Evolutionary conservation across 108 stramenopile genomes (phyloP), one percentile per base, ranked within the genome.

Genomic region (Cyclotella sp.): DNA sequence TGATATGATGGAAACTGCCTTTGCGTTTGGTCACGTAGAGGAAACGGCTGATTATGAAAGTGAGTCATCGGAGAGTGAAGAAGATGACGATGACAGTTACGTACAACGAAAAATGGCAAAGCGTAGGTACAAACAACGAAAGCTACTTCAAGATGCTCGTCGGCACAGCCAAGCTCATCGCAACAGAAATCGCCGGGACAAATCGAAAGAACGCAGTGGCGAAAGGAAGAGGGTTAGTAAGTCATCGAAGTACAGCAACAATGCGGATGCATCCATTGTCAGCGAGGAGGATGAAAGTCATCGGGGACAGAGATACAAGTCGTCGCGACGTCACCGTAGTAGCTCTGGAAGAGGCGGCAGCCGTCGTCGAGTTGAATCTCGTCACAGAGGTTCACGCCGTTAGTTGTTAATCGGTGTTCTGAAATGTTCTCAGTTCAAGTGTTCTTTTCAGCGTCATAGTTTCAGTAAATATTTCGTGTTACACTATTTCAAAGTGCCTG

Each of bases 1-100:
- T 3, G 60, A 62, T 11, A 62, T 62, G 29, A 62, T 62, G 60
- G 60, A 62, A 40, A 62, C 30, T 62, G 60, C 60, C 2, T 62
- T 62, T 40, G 60, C 60, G 1, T 62, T 62, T 26, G 24, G 24
- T 3, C 3, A 4, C 29, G 3, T 3, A 40, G 34, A 62, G 0
- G 60, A 62, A 30, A 30, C 14, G 2, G 34, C 34, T 39, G 60
- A 40, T 30, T 62, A 62, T 40, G 29, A 13, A 62, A 40, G 18
- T 16, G 60, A 62, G 3, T 62, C 60, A 14, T 62, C 39, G 16
- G 60, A 62, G 39, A 39, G 39, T 41, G 60, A 62, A 39, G 60
- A 62, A 18, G 39, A 40, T 51, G 49, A 51, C 12, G 60, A 62
- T 18, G 60, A 62, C 22, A 55, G 55, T 26, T 55, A 55, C 55